Evolutionary conservation across 495 filamentous ascomycete species (phyloP).

Genomic region (Neurospora cerealis): DNA sequence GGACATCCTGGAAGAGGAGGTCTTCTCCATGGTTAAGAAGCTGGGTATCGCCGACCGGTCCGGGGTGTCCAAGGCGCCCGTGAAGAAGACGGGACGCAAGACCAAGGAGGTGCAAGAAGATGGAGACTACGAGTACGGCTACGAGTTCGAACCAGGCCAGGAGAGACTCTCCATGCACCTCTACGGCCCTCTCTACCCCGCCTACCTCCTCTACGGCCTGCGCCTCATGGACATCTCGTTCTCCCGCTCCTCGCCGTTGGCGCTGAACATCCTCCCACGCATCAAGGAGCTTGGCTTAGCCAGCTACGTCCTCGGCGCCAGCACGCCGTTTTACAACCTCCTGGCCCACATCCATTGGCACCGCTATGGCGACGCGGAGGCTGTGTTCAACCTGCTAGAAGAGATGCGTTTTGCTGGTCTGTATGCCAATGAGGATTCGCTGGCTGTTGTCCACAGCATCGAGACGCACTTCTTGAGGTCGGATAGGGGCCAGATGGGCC

Average conservation of each 20-base stretch:
- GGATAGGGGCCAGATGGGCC: slow-evolving; percentile 9
- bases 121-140: neutral
- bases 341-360: slow-evolving; percentile 55
- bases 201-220: slow-evolving; percentile 52
- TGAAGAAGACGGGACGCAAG: neutral
- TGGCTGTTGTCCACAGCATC: slow-evolving; percentile 35
- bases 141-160: neutral
- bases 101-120: slow-evolving; percentile 4
- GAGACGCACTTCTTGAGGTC: slow-evolving; percentile 4
- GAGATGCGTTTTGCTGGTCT: slow-evolving; percentile 74
- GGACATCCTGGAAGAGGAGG: slow-evolving; percentile 57
- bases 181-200: slow-evolving; percentile 58
- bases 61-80: neutral
- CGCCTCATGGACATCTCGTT: slow-evolving; percentile 53
- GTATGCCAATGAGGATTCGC: slow-evolving; percentile 48
- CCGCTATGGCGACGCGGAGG: slow-evolving; percentile 48
- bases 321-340: slow-evolving; percentile 65
- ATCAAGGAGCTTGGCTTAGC: slow-evolving; percentile 61
- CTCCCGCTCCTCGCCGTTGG: slow-evolving; percentile 46
- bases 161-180: slow-evolving; percentile 38
- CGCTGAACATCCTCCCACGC: slow-evolving; percentile 52
- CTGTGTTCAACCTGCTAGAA: slow-evolving; percentile 50
- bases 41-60: slow-evolving; percentile 18
- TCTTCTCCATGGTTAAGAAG: slow-evolving; percentile 52
- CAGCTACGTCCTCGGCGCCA: slow-evolving; percentile 64